Base-by-base conservation (phyloP, 345 rosid species). In the Lepidium didymum region DNA sequence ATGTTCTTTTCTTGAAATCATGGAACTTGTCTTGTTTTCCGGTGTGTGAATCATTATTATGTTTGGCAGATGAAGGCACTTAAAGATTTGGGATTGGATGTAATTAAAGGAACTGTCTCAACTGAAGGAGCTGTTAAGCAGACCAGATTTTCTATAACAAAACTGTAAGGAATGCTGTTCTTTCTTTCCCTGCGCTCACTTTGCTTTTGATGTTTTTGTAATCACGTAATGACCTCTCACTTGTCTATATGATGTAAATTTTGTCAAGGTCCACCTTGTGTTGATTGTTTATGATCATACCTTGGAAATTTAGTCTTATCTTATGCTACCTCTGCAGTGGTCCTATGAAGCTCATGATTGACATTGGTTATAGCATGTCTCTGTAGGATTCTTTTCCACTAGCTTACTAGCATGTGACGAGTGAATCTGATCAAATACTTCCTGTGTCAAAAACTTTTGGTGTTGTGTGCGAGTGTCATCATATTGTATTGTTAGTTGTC, bases 1-100 rank as follows among this genome's bases (percentile, higher is more conserved):
- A 19, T 40, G 15, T 57, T 29, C 7, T 29, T 29, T 7, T 49
- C 55, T 47, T 31, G 2, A 41, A 16, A 55, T 13, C 23, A 11
- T 35, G 25, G 8, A 57, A 65, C 31, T 68, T 41, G 64, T 29
- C 36, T 36, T 57, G 46, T 13, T 16, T 55, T 49, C 55, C 52
- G 23, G 59, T 67, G 49, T 46, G 61, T 68, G 21, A 35, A n/a
- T 45, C 21, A 11, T 68, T 12, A 1, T 54, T 55, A 29, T 21
- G 15, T 59, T 44, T 58, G 69, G 76, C 85, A 94, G 99, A 91
- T 94, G 88, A 88, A 66, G 41, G 84, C 97, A 52, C 76, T 94
- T 83, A 94, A 87, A 80, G 85, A 80, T 64, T 79, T 91, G 82
- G 97, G 97, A 43, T 81, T 94, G 83, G 92, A 79, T 85, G 99